These are phyloP conservation scores for Priceomyces castillae DNA, from an alignment of 805 yeast species.

Conservation along the genomic window DNA sequence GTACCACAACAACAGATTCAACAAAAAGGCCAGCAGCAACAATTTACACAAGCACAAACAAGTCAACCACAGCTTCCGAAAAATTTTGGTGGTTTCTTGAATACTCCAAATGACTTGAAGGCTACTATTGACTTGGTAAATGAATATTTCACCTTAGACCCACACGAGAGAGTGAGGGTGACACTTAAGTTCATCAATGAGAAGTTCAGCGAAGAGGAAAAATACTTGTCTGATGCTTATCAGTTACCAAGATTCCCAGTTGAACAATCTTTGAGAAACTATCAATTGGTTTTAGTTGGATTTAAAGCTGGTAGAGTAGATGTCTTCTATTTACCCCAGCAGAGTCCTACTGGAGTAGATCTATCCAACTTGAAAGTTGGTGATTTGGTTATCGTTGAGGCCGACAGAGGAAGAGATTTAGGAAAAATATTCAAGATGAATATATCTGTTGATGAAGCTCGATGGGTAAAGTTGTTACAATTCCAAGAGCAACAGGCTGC, in stretches of 20 bases:
- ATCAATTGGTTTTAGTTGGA: slow-evolving; percentile 57
- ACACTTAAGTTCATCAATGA: slow-evolving; percentile 26
- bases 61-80: slow-evolving; percentile 1
- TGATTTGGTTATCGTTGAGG: slow-evolving; percentile 78
- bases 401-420: slow-evolving; percentile 77
- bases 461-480: slow-evolving; percentile 62
- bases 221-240: slow-evolving; percentile 25
- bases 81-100: neutral
- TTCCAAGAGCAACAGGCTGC: slow-evolving; percentile 72
- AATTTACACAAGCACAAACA: neutral
- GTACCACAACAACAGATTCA: slow-evolving; percentile 1
- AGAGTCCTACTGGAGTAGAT: slow-evolving; percentile 14
- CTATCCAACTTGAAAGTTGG: slow-evolving; percentile 43
- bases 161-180: slow-evolving; percentile 39
- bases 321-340: slow-evolving; percentile 59
- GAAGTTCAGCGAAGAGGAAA: slow-evolving; percentile 29
- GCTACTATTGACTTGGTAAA: slow-evolving; percentile 20
- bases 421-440: slow-evolving; percentile 62
- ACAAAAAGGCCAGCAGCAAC: neutral
- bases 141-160: slow-evolving; percentile 37
- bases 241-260: slow-evolving; percentile 37
- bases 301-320: slow-evolving; percentile 81
- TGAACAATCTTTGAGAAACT: slow-evolving; percentile 34
- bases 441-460: slow-evolving; percentile 63
- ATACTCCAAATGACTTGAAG: slow-evolving; percentile 8